A percentile compares a stretch with the other conserved stretches of the same genome.
Conservation (phyloP, 139 green algal genomes). For the Limnomonas spitsbergensis region DNA sequence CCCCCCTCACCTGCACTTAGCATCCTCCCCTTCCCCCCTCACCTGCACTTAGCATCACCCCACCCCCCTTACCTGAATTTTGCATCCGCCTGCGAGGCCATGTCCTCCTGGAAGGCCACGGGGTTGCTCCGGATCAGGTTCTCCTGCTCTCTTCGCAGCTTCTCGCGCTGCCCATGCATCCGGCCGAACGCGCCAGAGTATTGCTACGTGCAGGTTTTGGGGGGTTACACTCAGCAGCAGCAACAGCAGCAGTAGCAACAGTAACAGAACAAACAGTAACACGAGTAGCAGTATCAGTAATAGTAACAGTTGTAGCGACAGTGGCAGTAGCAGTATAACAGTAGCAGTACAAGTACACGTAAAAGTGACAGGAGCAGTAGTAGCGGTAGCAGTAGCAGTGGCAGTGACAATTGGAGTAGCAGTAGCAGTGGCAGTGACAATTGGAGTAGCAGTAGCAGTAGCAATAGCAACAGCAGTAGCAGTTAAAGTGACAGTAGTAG, state of each 20-base stretch:
- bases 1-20: too few relatives aligned
- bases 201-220: not conserved
- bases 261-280: too few relatives aligned
- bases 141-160: not conserved
- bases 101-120: slow-evolving; percentile 19
- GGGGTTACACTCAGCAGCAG: not conserved
- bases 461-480: too few relatives aligned
- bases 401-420: too few relatives aligned
- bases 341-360: too few relatives aligned
- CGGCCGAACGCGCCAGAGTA: slow-evolving; percentile 19
- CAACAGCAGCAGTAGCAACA: not conserved
- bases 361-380: too few relatives aligned
- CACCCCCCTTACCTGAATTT: slow-evolving; percentile 13
- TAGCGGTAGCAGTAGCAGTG: too few relatives aligned
- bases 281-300: not conserved
- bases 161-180: not conserved
- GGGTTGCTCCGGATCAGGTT: slow-evolving; percentile 20
- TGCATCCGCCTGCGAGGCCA: slow-evolving; percentile 16
- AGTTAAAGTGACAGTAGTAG: too few relatives aligned
- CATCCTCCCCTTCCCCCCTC: too few relatives aligned
- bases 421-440: too few relatives aligned
- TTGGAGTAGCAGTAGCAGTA: too few relatives aligned
- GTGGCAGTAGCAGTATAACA: not conserved
- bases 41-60: too few relatives aligned
- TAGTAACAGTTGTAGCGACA: not conserved